Evolutionary conservation across 2,329 filamentous ascomycete species (phyloP), one percentile per base, ranked within the genome.

Genomic region (Cladosporium phlei): DNA sequence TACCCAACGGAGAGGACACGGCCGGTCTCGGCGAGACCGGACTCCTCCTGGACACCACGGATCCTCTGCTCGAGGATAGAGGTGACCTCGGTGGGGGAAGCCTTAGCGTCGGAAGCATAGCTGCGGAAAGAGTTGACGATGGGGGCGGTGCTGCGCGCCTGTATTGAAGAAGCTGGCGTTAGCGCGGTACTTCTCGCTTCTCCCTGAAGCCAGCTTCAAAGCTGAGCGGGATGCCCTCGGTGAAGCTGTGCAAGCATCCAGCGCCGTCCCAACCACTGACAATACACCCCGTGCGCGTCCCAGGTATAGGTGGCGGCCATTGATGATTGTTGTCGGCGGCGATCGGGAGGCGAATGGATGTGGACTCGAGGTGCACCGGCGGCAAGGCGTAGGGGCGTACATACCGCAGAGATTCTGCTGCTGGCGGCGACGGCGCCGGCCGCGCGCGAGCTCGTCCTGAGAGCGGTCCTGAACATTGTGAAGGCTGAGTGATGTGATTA

Each of bases 51-150:
- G 62, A 97, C 88, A 80, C 93, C 93, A 71, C 93, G 88, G 69
- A 98, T 98, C 76, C 90, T 83, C 83, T 97, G 91, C 80, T 97
- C 93, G 70, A 98, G 87, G 74, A 98, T 97, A 64, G 91, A 96
- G 63, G 93, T 97, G 66, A 97, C 91, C 80, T 98, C 93, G 66
- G 91, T 98, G 64, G 93, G 93, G 52, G 89, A 75, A 66, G 93
- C 89, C 82, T 97, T 97, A 62, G 88, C 86, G 68, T 95, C 90
- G 74, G 84, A 77, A 70, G 88, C 91, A 77, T 95, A 97, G 74
- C 80, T 81, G 76, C 93, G 88, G 57, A 60, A 50, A 66, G 80
- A 77, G 77, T 82, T 85, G 78, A 84, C 75, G 71, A 80, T 78
- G 70, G 81, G 83, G 70, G 89, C 87, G 76, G 83, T 84, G 79